These are phyloP conservation scores for Telfairia occidentalis DNA, from an alignment of 331 rosid species.

Conservation along the genomic window DNA sequence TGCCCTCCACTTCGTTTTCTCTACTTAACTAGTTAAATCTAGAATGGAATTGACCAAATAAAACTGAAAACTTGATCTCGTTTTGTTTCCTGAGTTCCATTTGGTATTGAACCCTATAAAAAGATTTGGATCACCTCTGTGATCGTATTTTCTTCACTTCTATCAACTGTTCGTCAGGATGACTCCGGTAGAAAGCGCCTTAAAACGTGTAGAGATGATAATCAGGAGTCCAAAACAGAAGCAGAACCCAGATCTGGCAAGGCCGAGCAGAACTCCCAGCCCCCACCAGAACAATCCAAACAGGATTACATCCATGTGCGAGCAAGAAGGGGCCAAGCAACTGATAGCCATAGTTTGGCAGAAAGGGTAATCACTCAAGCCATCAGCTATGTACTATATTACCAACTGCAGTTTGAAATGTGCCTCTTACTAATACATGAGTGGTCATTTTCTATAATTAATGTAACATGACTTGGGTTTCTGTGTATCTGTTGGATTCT, in stretches of 20 bases:
- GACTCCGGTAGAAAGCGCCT: constrained; percentile 43
- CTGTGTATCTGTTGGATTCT: not conserved
- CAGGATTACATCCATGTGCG: constrained; percentile 83
- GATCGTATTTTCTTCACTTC: not conserved
- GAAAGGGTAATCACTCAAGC: constrained; percentile 52
- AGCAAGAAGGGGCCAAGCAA: constrained; percentile 94
- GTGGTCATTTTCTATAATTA: not conserved
- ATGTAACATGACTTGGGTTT: not conserved
- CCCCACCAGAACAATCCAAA: constrained; percentile 53
- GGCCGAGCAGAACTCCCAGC: constrained; percentile 36
- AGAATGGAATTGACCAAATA: not conserved
- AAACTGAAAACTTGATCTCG: not conserved
- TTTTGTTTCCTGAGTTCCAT: not conserved
- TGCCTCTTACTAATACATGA: not conserved
- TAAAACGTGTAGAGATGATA: constrained; percentile 38
- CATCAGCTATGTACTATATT: not conserved
- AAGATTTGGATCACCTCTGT: not conserved
- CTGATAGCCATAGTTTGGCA: constrained; percentile 87
- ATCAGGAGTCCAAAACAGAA: constrained; percentile 35
- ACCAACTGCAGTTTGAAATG: not conserved
- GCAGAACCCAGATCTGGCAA: constrained; percentile 63
- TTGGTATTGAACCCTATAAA: constrained; percentile 11
- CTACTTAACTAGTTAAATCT: not conserved
- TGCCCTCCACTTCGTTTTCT: not conserved
- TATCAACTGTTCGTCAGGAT: constrained; percentile 29